A percentile compares a stretch with the other conserved stretches of the same genome.
Evolutionary conservation across 768 basidiomycete genomes (phyloP).

Genomic region (Boletus patriciae): DNA sequence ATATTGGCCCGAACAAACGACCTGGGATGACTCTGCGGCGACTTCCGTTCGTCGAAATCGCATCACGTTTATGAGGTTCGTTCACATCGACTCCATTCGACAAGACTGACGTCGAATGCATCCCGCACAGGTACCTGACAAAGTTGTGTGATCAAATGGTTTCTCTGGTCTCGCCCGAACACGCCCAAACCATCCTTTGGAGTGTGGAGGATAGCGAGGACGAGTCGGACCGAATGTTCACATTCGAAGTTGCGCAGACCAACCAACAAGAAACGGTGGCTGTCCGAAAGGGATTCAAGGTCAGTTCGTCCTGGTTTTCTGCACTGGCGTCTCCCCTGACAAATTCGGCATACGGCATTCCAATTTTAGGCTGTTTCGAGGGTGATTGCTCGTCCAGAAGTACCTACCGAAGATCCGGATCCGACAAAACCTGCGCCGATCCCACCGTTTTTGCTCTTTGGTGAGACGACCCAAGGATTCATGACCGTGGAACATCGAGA

Average conservation of each 20-base stretch:
- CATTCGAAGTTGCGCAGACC: conserved; percentile 54
- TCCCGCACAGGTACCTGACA: conserved; percentile 49
- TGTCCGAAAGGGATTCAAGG: conserved; percentile 46
- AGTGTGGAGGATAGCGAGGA: conserved; percentile 36
- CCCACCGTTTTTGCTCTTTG: conserved; percentile 35
- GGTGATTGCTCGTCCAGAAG: conserved; percentile 11
- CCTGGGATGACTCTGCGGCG: conserved; percentile 52
- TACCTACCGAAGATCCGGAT: conserved; percentile 3
- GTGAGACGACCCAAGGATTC: conserved; percentile 44
- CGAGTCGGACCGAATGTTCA: conserved; percentile 46
- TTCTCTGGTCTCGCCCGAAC: conserved; percentile 49
- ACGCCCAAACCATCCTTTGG: conserved; percentile 48
- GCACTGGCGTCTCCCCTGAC: too few species aligned
- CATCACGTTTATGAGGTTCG: conserved; percentile 55
- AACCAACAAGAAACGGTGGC: conserved; percentile 51
- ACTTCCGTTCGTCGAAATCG: conserved; percentile 50
- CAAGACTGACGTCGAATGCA: too few species aligned
- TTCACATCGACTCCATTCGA: neutral
- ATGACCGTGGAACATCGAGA: conserved; percentile 33
- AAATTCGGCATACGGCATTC: too few species aligned
- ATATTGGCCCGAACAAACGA: conserved; percentile 62
- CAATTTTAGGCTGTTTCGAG: conserved; percentile 16
- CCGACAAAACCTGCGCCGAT: conserved; percentile 6
- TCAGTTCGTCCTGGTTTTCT: conserved; percentile 26
- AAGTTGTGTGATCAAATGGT: conserved; percentile 58